Percentiles rank a stretch among this genome's conserved stretches.
Conservation (phyloP, 2,329 filamentous ascomycete genomes). For the Penicillium glabrum region DNA sequence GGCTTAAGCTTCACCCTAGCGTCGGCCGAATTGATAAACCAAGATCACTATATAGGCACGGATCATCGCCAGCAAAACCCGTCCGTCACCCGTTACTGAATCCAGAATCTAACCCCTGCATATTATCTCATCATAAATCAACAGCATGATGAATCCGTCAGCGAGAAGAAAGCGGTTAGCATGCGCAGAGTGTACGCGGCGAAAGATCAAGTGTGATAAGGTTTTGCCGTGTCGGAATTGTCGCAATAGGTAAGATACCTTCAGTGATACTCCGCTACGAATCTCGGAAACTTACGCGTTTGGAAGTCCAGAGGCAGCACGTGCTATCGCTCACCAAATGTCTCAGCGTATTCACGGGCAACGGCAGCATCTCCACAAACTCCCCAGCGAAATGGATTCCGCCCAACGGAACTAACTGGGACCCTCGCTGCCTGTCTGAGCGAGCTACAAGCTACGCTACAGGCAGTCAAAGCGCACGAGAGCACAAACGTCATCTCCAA, state of each 20-base stretch:
- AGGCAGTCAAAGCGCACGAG: not conserved
- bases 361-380: not conserved
- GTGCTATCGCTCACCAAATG: not conserved
- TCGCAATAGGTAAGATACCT: not conserved
- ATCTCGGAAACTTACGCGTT: not conserved
- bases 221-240: conserved; percentile 3
- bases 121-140: not conserved
- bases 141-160: not conserved
- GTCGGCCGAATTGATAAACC: not conserved
- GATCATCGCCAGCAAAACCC: not conserved
- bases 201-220: conserved; percentile 5
- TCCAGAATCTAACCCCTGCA: not conserved
- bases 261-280: not conserved
- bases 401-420: not conserved
- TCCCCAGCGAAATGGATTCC: not conserved
- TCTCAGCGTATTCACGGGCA: not conserved
- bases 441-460: not conserved
- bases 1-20: not conserved
- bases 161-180: not conserved
- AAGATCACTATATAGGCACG: not conserved
- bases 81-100: not conserved
- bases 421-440: not conserved
- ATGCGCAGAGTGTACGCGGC: not conserved
- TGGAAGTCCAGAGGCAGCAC: not conserved
- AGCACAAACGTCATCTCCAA: not conserved